Conservation (phyloP, 2,329 filamentous ascomycete species). For the Diaporthe sp. region DNA sequence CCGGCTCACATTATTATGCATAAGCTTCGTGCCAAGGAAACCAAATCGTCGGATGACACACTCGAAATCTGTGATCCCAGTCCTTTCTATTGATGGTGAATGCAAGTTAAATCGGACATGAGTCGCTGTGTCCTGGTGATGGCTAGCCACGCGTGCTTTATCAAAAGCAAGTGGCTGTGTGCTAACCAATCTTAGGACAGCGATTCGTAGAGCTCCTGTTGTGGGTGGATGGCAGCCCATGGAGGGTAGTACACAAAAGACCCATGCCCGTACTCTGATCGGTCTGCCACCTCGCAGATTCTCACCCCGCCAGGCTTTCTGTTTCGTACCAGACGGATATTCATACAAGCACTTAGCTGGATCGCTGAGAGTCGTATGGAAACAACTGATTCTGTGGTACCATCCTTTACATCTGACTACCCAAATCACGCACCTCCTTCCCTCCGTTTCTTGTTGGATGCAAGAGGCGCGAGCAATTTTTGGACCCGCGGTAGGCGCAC, state of each 20-base stretch:
- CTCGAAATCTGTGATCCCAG: neutral
- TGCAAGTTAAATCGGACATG: neutral
- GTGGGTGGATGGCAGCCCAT: neutral
- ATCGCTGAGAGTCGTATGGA: neutral
- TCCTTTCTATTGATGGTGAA: neutral
- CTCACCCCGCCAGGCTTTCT: neutral
- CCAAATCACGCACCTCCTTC: no score
- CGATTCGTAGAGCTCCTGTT: neutral
- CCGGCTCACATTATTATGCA: neutral
- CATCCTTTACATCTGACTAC: neutral
- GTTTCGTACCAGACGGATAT: neutral
- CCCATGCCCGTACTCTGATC: neutral
- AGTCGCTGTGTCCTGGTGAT: neutral
- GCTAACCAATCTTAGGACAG: neutral
- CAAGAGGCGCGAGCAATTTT: neutral
- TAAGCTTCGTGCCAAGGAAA: slow-evolving; percentile 18
- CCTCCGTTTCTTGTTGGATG: neutral
- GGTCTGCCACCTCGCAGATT: neutral
- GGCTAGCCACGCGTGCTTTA: neutral
- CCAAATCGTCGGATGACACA: neutral
- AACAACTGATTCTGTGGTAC: neutral
- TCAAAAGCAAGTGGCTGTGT: neutral
- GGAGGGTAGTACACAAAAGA: neutral
- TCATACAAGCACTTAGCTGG: no score
- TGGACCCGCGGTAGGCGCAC: neutral